Conservation (phyloP, 164 flowering plant genomes). For the Nymphaea colorata region DNA sequence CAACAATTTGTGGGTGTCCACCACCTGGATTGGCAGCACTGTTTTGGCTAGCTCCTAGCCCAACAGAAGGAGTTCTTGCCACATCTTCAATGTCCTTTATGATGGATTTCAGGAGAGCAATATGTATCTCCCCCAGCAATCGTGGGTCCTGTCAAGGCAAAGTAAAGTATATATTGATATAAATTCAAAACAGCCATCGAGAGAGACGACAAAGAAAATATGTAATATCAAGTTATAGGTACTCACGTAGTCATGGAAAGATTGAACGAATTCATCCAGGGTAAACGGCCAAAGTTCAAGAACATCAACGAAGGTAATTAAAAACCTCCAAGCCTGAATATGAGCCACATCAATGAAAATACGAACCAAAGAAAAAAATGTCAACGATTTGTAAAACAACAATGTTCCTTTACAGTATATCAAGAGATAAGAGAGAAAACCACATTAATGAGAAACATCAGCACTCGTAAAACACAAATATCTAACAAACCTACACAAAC, state of each 20-base stretch:
- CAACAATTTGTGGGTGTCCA: constrained; percentile 89
- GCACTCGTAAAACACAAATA: no score
- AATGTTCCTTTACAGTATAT: no score
- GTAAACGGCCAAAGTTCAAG: constrained; percentile 94
- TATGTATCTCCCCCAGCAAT: constrained; percentile 71
- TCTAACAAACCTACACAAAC: no score
- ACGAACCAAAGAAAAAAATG: constrained; percentile 4
- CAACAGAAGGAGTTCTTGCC: constrained; percentile 62
- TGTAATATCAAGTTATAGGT: not conserved
- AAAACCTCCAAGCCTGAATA: constrained; percentile 77
- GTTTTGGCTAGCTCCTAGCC: constrained; percentile 51
- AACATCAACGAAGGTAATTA: constrained; percentile 83
- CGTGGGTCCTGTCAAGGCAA: constrained; percentile 55
- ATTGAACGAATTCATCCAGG: constrained; percentile 86
- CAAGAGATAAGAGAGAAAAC: no score
- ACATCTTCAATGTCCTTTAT: constrained; percentile 95
- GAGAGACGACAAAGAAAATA: not conserved
- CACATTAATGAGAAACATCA: no score
- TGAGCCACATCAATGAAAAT: not conserved
- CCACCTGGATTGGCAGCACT: constrained; percentile 74
- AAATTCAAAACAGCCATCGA: not conserved
- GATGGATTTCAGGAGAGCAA: constrained; percentile 57
- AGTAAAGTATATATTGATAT: not conserved
- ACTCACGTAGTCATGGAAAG: constrained; percentile 88
- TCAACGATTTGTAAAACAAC: not conserved